Percentiles rank a stretch among this genome's conserved stretches.
Conservation (phyloP, 495 filamentous ascomycete species). For the Parathielavia appendiculata region DNA sequence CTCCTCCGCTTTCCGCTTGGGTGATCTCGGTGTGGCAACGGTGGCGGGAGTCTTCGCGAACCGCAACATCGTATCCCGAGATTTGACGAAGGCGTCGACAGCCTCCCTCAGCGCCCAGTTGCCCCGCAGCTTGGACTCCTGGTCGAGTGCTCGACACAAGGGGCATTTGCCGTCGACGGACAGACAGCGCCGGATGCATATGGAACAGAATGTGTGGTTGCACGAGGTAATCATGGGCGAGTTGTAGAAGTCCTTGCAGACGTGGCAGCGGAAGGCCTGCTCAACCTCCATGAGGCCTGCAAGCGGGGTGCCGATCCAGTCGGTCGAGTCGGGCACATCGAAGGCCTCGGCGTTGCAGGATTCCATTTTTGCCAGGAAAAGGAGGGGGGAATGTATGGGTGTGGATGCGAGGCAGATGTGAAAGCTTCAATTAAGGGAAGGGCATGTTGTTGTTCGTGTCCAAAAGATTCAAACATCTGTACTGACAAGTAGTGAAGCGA, state of each 20-base stretch:
- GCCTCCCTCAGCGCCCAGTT: slow-evolving; percentile 82
- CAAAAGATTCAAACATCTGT: neutral
- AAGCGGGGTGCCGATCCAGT: slow-evolving; percentile 83
- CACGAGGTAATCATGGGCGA: slow-evolving; percentile 93
- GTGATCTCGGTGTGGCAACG: slow-evolving; percentile 14
- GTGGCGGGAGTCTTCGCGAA: slow-evolving; percentile 47
- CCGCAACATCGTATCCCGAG: slow-evolving; percentile 56
- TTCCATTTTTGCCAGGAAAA: slow-evolving; percentile 21
- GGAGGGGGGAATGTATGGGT: neutral
- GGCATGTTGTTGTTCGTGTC: neutral
- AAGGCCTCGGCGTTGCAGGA: slow-evolving; percentile 32
- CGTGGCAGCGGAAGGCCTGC: slow-evolving; percentile 81
- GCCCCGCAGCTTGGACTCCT: slow-evolving; percentile 74
- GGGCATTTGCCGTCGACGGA: slow-evolving; percentile 81
- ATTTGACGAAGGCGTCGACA: slow-evolving; percentile 68
- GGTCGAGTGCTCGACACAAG: slow-evolving; percentile 66
- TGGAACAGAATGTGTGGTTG: slow-evolving; percentile 92
- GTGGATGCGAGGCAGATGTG: no score
- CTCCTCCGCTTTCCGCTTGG: slow-evolving; percentile 53
- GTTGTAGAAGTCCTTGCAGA: slow-evolving; percentile 95
- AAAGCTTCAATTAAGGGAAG: neutral
- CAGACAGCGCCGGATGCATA: slow-evolving; percentile 85
- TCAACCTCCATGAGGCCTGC: slow-evolving; percentile 70
- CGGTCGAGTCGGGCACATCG: slow-evolving; percentile 80
- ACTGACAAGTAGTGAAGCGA: neutral